Base-by-base conservation (phyloP, 2,329 filamentous ascomycete species). In the Thermoascus crustaceus region DNA sequence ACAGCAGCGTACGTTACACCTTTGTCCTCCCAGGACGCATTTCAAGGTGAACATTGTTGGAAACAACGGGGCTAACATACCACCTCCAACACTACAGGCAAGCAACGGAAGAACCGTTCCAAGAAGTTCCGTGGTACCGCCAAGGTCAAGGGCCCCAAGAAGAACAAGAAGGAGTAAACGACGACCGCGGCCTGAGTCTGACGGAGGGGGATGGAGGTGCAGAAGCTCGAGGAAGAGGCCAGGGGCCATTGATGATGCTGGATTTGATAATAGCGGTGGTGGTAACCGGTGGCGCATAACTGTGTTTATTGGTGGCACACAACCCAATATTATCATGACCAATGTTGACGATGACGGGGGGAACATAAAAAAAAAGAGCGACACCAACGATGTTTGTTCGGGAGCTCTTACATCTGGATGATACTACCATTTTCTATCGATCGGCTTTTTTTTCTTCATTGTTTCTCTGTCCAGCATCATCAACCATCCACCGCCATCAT, bases 31-130 rank as follows among this genome's bases (percentile, higher is more conserved):
- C 1, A 18, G 5, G 9, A 22, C 2, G 13, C 9, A 8, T 25
- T 16, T 34, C 14, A 23, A 14, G 8, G 5, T 25, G n/a, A 1
- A 9, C 5, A 13, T 14, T 24, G 19, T 17, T 21, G 18, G 21
- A 6, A 25, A 27, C 29, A 34, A 21, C 23, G 37, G 31, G 22
- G 34, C 43, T 44, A 39, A 41, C 41, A 39, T 39, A 35, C 26
- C 32, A 33, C 26, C 41, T 46, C 40, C 50, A 50, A 31, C 14
- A 40, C 41, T 55, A 75, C 72, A 96, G 89, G 89, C 82, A 98
- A 98, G 80, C 91, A 96, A 77, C 85, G 91, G 77, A 98, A 98
- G 86, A 98, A 98, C 85, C 81, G 89, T 71, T 80, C 85, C 73
- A 96, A 98, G 87, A 91, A 89, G 67, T 83, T 95, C 70, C 85